Base-by-base conservation (phyloP, 768 basidiomycete genomes). In the Arthromyces matolae region DNA sequence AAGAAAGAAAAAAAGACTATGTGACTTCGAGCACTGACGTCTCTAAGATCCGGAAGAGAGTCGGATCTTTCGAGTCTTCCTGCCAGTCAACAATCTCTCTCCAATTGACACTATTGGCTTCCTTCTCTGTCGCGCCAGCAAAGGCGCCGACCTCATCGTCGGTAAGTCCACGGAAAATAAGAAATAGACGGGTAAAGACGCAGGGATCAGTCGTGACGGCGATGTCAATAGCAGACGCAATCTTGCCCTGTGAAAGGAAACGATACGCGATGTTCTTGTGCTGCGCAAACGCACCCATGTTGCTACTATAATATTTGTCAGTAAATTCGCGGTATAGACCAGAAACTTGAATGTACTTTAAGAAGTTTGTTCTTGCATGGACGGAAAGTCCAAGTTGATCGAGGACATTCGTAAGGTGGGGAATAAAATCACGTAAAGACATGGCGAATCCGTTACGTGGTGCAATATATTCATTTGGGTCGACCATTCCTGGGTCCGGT, bases 181-280 rank as follows among this genome's bases (percentile, higher is more conserved):
- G 76, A 72, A 93, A 93, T 19, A 93, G 68, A 24, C 90, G 82
- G 7, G 86, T 92, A 63, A 89, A 91, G 49, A 86, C 71, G 60
- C 88, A 90, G 19, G 85, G 82, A 42, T 90, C 86, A 9, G 79
- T 75, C 0, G 87, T 86, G n/a, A 93, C 82, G 1, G 84, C 82
- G 52, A 93, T 87, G 60, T 93, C 90, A 47, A 93, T 79, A n/a
- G 90, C 90, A 3, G 87, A 81, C 5, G 89, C 86, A 35, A 93
- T 86, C 57, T 80, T 85, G 50, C 75, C 71, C 5, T 88, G 90
- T 8, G 83, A 78, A 52, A 93, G 76, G 65, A 93, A 91, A n/a
- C 90, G 83, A 61, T 92, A 93, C 16, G 89, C 90, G 52, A 93
- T 89, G 64, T 93, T 91, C 61, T 84, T 87, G 68, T 93, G 88